Evolutionary conservation across 352 stramenopile species (phyloP), one percentile per base, ranked within the genome.

Genomic region (Hyaloperonospora arabidopsidis): DNA sequence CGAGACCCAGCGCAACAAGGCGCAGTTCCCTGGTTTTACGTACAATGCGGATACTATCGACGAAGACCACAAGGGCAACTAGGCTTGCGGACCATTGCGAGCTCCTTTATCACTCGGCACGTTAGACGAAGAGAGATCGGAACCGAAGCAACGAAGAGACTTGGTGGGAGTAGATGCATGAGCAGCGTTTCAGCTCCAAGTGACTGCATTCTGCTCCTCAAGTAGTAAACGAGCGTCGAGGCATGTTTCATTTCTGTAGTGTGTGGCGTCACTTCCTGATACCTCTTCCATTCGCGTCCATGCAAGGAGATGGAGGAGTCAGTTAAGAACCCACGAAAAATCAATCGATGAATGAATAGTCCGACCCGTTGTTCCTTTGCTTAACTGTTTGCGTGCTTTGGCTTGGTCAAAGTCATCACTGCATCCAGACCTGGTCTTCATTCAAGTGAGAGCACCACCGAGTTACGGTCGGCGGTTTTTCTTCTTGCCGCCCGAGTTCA

Each of bases 41-140:
- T 95, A 90, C 71, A 93, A 95, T 65, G 82, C 83, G 49, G 84
- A 94, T 62, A 89, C 74, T 41, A 90, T 93, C 53, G 82, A 90
- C 60, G 75, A 89, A 67, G 76, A 87, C 66, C 81, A 89, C 62
- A 89, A 87, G 76, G 76, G 74, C 54, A 85, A 88, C 62, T 89
- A 86, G 67, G 54, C 46, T 8, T 54, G 36, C 41, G 54, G 44
- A 50, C 46, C 19, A 36, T 63, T 52, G 34, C 32, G 43, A 55
- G 29, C 57, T 65, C 54, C 48, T 62, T 52, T 61, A 49, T 41
- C 48, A 39, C 52, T 57, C 54, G 61, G 49, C 53, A 62, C 47
- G 61, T 32, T 73, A 70, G 65, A 70, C 40, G 46, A 70, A 61
- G 57, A 64, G 57, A 64, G 25, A 67, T 57, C 21, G 54, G 54